Evolutionary conservation across 768 basidiomycete species (phyloP).

Genomic region (Gymnopilus dilepis): DNA sequence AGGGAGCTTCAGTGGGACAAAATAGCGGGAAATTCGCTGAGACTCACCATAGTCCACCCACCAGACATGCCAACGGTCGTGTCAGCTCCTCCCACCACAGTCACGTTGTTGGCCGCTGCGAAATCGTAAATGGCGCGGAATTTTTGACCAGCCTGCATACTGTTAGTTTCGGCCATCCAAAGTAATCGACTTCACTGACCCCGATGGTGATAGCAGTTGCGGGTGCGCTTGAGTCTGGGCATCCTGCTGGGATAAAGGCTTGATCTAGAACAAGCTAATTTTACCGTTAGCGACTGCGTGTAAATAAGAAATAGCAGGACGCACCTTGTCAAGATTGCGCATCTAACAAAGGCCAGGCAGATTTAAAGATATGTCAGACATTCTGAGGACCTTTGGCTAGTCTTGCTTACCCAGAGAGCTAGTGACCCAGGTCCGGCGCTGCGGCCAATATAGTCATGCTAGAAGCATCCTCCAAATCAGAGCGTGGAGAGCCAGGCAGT

Average conservation of each 20-base stretch:
- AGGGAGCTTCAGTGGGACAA: background rate
- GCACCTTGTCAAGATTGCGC: constrained; percentile 19
- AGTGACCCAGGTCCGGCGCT: constrained; percentile 19
- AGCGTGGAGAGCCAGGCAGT: too few species aligned
- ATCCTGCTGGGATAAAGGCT: constrained; percentile 28
- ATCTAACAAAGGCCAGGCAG: constrained; percentile 12
- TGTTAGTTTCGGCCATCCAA: constrained; percentile 3
- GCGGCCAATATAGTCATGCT: constrained; percentile 21
- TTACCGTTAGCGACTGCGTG: background rate
- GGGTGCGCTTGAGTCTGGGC: constrained; percentile 10
- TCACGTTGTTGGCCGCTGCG: constrained; percentile 21
- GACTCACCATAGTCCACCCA: constrained; percentile 26
- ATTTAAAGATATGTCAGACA: constrained; percentile 1
- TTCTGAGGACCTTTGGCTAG: too few species aligned
- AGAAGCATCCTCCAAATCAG: constrained; percentile 1
- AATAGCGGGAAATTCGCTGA: background rate
- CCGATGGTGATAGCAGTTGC: constrained; percentile 27
- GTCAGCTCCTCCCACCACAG: constrained; percentile 25
- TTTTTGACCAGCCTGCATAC: constrained; percentile 21
- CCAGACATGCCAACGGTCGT: constrained; percentile 26
- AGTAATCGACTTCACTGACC: constrained; percentile 14
- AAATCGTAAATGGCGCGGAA: constrained; percentile 22
- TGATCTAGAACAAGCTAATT: constrained; percentile 23
- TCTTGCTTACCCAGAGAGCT: constrained; percentile 16
- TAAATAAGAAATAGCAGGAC: background rate